These are phyloP conservation scores for Kluyveromyces marxianus DNA, from an alignment of 1,139 yeast genomes.

Conservation along the genomic window DNA sequence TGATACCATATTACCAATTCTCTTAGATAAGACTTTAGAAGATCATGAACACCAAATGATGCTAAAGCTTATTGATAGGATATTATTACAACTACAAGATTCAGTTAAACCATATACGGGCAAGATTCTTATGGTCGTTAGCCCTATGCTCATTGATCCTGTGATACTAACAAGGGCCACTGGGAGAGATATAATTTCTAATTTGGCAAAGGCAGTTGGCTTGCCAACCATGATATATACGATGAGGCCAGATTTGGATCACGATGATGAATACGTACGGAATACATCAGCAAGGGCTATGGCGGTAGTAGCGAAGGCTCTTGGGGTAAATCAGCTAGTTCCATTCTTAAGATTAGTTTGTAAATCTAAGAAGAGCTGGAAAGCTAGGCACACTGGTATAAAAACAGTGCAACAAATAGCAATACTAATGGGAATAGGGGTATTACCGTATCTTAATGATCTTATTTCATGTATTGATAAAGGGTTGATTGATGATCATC, in stretches of 20 bases:
- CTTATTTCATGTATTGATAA: slow-evolving; percentile 55
- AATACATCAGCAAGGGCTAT: slow-evolving; percentile 71
- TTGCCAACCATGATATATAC: slow-evolving; percentile 68
- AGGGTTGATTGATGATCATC: slow-evolving; percentile 63
- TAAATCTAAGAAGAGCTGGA: slow-evolving; percentile 71
- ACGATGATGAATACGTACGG: slow-evolving; percentile 74
- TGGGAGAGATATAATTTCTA: slow-evolving; percentile 73
- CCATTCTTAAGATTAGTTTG: slow-evolving; percentile 85
- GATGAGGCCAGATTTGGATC: slow-evolving; percentile 75
- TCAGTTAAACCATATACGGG: slow-evolving; percentile 67
- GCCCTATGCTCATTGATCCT: slow-evolving; percentile 77
- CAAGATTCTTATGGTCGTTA: slow-evolving; percentile 61
- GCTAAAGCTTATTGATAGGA: slow-evolving; percentile 67
- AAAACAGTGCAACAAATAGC: slow-evolving; percentile 74
- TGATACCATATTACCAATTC: slow-evolving; percentile 61
- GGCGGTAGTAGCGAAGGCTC: slow-evolving; percentile 77
- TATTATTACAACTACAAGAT: slow-evolving; percentile 58
- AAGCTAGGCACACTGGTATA: slow-evolving; percentile 82
- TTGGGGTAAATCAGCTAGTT: slow-evolving; percentile 63
- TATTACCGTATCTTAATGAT: slow-evolving; percentile 65
- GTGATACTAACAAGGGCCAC: slow-evolving; percentile 66
- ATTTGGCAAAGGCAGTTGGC: slow-evolving; percentile 76
- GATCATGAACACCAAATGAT: slow-evolving; percentile 80
- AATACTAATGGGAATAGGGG: slow-evolving; percentile 59
- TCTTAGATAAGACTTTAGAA: slow-evolving; percentile 65